Base-by-base conservation (phyloP, 83 land plant species). In the Larix sibirica region DNA sequence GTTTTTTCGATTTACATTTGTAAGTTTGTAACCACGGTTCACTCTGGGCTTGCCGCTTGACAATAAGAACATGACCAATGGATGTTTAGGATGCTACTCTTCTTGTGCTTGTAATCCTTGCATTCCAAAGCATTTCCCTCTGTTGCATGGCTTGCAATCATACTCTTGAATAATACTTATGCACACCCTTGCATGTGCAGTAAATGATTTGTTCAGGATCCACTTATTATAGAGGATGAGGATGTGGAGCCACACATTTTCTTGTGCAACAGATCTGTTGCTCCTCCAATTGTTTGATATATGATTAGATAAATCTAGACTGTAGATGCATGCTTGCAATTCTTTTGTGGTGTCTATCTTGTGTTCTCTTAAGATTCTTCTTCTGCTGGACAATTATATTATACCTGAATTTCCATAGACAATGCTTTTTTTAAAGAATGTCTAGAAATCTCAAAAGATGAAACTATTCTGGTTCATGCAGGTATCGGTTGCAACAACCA, bases 401-500 rank as follows among this genome's bases (percentile, higher is more conserved):
- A 44, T 20, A 24, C 1, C 4, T 73, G 42, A 50, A 50, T 73
- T 73, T 12, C 42, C 21, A 23, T n/a, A 20, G 44, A 40, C 56
- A 50, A 50, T 71, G 21, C 9, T 33, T 21, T 38, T 2, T 42
- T 2, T 42, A 18, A n/a, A 73, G 13, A 6, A 50, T 44, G 14
- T 12, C 6, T 70, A 42, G 47, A 44, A 23, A 38, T 20, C 16
- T 73, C 26, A 50, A 73, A 44, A 40, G 77, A 73, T 44, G 47
- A 18, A 40, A n/a, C 14, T 40, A 24, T 73, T 40, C 26, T 10
- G 60, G 40, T 56, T 50, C 26, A 16, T 85, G 76, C 85, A 97
- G 97, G 91, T 86, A 73, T 12, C 84, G 21, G 97, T 92, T 64
- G 84, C 69, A 36, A 93, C 91, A 77, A 93, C 91, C 20, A 86